Evolutionary conservation across 305 asterid species (phyloP), one percentile per base, ranked within the genome.

Genomic region (Fraxinus xanthoxyloides): DNA sequence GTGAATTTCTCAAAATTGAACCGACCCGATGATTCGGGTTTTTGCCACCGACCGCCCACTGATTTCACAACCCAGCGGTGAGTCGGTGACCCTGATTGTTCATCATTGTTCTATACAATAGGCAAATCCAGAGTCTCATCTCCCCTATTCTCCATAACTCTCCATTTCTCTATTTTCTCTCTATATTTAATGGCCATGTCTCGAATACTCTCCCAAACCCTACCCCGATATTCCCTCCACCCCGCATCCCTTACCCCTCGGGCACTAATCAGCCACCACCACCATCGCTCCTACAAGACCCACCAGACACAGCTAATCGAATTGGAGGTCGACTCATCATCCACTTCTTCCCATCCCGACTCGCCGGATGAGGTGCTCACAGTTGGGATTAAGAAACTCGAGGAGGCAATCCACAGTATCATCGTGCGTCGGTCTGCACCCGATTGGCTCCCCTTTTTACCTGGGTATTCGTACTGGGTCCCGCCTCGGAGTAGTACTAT

Each of bases 401-500:
- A 91, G 80, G 93, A 91, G 35, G 93, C 88, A 1, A 87, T 91
- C 77, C 90, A 89, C 63, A 84, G 84, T 21, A 81, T 91, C 73
- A 83, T 90, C 28, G 91, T 87, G 51, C 90, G 93, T 65, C 92
- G 92, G 46, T 87, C 93, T 7, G 88, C 95, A 4, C 95, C 95
- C 10, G 92, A 86, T 88, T 91, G 95, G 93, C 80, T 91, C 17
- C 93, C 95, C 4, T 91, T 91, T 67, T 80, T 87, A 13, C 95
- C 95, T 2, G 95, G 95, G 0, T 86, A 84, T 77, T 91, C 95
- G 13, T 91, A 86, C 87, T 90, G 93, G 93, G 91, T 90, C 83
- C 95, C 93, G 31, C 89, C 89, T 72, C 78, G 43, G 48, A 78
- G 73, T 65, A 26, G 34, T 26, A 7, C 87, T 81, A 4, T 85